These are phyloP conservation scores for Candida easanensis DNA, from an alignment of 805 yeast genomes.

Conservation along the genomic window DNA sequence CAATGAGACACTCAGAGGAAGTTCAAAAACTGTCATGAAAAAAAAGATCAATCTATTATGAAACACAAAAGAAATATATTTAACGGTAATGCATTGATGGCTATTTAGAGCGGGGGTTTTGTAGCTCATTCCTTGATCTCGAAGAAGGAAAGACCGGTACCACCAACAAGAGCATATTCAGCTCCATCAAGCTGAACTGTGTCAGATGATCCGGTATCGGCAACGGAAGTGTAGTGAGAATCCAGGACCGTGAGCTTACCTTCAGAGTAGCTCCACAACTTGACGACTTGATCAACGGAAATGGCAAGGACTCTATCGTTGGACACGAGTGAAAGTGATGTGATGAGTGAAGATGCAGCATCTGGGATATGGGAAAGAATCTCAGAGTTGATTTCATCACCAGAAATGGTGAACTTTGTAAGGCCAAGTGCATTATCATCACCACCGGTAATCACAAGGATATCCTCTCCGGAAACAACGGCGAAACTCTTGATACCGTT, in stretches of 20 bases:
- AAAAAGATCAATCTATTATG: too few relatives aligned
- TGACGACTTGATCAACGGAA: conserved; percentile 80
- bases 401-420: conserved; percentile 33
- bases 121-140: too few relatives aligned
- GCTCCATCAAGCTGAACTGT: conserved; percentile 28
- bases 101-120: too few relatives aligned
- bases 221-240: conserved; percentile 69
- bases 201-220: conserved; percentile 83
- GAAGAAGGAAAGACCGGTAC: conserved; percentile 75
- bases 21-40: conserved; percentile 21
- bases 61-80: too few relatives aligned
- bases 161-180: conserved; percentile 56
- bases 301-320: conserved; percentile 48
- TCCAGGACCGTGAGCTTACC: conserved; percentile 31
- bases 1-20: conserved; percentile 24
- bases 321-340: conserved; percentile 48
- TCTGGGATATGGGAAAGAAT: conserved; percentile 36
- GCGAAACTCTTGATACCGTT: conserved; percentile 75
- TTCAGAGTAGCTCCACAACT: conserved; percentile 51
- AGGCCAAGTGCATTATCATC: conserved; percentile 79
- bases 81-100: too few relatives aligned
- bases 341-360: conserved; percentile 88
- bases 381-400: conserved; percentile 22
- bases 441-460: conserved; percentile 72
- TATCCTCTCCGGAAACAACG: conserved; percentile 20